phyloP scores from a whole-genome alignment of 2,329 filamentous ascomycete species.

The Pseudocercospora ulei region DNA sequence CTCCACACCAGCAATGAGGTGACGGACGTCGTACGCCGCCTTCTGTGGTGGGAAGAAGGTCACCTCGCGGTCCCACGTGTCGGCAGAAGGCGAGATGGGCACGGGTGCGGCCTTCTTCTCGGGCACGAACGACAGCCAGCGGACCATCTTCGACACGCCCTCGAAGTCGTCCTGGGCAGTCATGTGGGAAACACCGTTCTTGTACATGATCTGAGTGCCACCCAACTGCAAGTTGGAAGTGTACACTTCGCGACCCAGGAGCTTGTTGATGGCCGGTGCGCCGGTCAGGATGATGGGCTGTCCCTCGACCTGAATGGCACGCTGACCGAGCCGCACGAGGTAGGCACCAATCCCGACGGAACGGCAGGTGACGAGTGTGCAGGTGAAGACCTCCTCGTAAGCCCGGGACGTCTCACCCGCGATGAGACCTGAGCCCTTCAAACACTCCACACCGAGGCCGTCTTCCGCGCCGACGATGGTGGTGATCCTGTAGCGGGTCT shows the following conservation, averaged over 20 bases:
- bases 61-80: constrained; percentile 88
- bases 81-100: constrained; percentile 76
- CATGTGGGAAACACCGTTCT: constrained; percentile 98
- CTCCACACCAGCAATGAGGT: constrained; percentile 81
- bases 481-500: constrained; percentile 86
- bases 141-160: constrained; percentile 92
- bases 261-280: constrained; percentile 94
- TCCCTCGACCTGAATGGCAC: constrained; percentile 96
- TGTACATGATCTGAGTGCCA: constrained; percentile 99
- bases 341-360: constrained; percentile 99
- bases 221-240: constrained; percentile 97
- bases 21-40: constrained; percentile 83
- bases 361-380: constrained; percentile 92
- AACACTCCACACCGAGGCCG: constrained; percentile 91
- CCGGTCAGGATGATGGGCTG: constrained; percentile 98
- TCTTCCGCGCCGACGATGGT: constrained; percentile 90
- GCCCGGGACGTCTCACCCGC: constrained; percentile 93
- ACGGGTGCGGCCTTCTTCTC: constrained; percentile 89
- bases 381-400: constrained; percentile 98
- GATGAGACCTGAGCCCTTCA: constrained; percentile 94
- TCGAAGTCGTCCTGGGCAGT: constrained; percentile 96
- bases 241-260: constrained; percentile 95
- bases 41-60: constrained; percentile 70
- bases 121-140: constrained; percentile 95
- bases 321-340: constrained; percentile 92